phyloP scores from a whole-genome alignment of 179 eudicot species.

The Silene noctiflora region DNA sequence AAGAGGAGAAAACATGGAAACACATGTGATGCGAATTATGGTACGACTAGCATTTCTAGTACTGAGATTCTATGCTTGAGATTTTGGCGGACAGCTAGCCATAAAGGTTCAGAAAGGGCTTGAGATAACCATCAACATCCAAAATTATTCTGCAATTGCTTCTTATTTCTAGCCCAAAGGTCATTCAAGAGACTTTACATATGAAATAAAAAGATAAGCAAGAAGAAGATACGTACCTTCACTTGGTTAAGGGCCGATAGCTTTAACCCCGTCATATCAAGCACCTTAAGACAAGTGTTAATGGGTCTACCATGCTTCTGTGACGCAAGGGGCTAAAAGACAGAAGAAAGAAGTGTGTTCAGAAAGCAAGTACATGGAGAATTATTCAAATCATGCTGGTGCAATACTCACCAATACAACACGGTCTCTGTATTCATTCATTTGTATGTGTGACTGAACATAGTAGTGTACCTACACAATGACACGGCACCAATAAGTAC shows the following conservation, averaged over 20 bases:
- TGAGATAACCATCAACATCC: background rate
- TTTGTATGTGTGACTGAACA: conserved; percentile 93
- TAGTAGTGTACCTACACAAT: conserved; percentile 64
- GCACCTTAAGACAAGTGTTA: conserved; percentile 60
- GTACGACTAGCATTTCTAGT: background rate
- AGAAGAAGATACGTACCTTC: conserved; percentile 45
- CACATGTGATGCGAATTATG: background rate
- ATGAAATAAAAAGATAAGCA: background rate
- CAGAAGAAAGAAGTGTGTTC: conserved; percentile 13
- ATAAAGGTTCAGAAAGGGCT: conserved; percentile 1
- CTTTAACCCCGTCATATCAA: conserved; percentile 80
- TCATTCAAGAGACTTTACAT: background rate
- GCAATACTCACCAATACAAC: conserved; percentile 65
- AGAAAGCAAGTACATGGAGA: conserved; percentile 8
- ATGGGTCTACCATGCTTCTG: conserved; percentile 51
- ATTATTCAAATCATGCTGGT: background rate
- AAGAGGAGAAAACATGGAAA: background rate
- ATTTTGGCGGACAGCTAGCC: conserved; percentile 4
- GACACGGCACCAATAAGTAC: conserved; percentile 9
- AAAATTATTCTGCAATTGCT: background rate
- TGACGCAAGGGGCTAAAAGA: conserved; percentile 58
- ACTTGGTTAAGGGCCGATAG: conserved; percentile 68
- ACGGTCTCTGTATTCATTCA: conserved; percentile 93
- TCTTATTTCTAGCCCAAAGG: background rate
- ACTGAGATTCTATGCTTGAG: background rate